Evolutionary conservation across 2,329 filamentous ascomycete genomes (phyloP), one percentile per base, ranked within the genome.

Genomic region (Diaporthe aspalathi): DNA sequence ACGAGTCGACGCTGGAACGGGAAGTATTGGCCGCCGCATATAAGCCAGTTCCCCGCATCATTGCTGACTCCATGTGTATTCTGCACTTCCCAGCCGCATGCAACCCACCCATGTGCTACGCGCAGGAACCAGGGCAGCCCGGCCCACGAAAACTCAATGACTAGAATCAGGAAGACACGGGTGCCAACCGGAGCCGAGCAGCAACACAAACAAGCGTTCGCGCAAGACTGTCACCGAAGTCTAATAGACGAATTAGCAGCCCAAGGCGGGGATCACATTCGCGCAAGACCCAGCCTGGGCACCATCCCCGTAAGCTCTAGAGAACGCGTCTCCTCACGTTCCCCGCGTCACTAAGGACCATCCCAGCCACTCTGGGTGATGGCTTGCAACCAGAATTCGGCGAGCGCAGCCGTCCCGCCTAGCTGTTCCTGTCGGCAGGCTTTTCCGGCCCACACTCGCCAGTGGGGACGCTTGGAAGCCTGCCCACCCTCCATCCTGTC

Each of bases 1-100:
- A 65, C 60, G 60, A 20, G 60, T 65, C 29, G 29, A 14, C 12
- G 60, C 60, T 65, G n/a, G 60, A 65, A 65, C 20, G 50, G 60
- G 60, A 65, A 65, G 12, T 65, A 65, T 65, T 65, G 60, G n/a
- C 60, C 60, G 60, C 45, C 27, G 29, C 27, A 50, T 47, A 12
- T 38, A 50, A 65, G 45, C 60, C 60, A 24, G 8, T 65, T 65
- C 45, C 45, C 60, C 60, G 60, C 60, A 65, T 65, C 17, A 16
- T 50, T 14, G 45, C 45, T 50, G 43, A 49, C n/a, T 7, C 12
- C n/a, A 1, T 50, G 27, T 50, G n/a, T n/a, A n/a, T 38, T 9
- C 43, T 63, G 60, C 45, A 17, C 29, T 29, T 38, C 43, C 43
- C 43, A 49, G 43, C 57, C 57, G 57, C 43, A 32, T 35, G 17